Conservation (phyloP, 1,284 basidiomycete species). For the Boletus smithii region DNA sequence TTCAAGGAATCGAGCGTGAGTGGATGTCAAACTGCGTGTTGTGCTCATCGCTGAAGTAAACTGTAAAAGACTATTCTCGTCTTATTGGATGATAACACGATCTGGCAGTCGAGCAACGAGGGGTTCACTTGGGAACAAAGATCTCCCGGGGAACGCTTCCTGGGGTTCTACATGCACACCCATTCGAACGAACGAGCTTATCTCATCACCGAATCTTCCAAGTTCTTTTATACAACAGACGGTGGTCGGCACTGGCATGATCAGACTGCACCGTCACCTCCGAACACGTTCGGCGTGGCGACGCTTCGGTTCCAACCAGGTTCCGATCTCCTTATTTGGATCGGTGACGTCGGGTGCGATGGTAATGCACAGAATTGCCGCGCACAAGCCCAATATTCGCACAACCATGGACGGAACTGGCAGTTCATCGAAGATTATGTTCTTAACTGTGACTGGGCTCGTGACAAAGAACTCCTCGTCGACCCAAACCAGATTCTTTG, state of each 20-base stretch:
- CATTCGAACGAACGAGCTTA: slow-evolving; percentile 83
- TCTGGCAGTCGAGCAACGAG: slow-evolving; percentile 95
- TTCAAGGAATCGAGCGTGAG: slow-evolving; percentile 71
- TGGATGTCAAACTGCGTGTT: neutral
- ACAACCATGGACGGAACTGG: slow-evolving; percentile 81
- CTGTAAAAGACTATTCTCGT: slow-evolving; percentile 73
- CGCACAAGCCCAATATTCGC: slow-evolving; percentile 70
- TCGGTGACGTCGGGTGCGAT: slow-evolving; percentile 71
- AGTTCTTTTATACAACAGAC: slow-evolving; percentile 81
- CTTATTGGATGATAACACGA: slow-evolving; percentile 69
- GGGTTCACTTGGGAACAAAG: slow-evolving; percentile 87
- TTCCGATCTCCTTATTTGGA: slow-evolving; percentile 89
- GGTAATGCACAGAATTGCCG: slow-evolving; percentile 52
- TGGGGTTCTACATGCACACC: slow-evolving; percentile 84
- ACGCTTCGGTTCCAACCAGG: slow-evolving; percentile 87
- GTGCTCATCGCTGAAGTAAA: slow-evolving; percentile 8
- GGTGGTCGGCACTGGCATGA: slow-evolving; percentile 73
- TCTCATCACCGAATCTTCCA: slow-evolving; percentile 70
- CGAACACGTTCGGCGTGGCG: slow-evolving; percentile 77
- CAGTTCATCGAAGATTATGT: slow-evolving; percentile 81
- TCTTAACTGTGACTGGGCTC: slow-evolving; percentile 88
- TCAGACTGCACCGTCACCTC: slow-evolving; percentile 58
- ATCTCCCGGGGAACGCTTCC: slow-evolving; percentile 59
- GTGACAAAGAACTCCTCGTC: slow-evolving; percentile 72
- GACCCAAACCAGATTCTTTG: slow-evolving; percentile 90